These are phyloP conservation scores for Boletus pseudopeckii DNA, from an alignment of 768 basidiomycete genomes.

Conservation along the genomic window DNA sequence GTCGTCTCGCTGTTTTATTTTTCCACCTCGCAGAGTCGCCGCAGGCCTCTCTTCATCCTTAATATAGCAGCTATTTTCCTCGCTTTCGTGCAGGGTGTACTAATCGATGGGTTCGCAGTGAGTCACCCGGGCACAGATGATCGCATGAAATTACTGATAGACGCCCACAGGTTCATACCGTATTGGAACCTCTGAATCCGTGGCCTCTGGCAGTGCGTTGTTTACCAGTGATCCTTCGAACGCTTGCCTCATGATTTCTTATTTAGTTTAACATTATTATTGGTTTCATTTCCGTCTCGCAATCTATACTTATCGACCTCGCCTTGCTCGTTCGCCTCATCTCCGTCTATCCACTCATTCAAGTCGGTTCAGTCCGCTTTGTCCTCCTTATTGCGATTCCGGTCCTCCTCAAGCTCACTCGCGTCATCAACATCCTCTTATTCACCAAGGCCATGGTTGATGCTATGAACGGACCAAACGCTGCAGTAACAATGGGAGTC, in stretches of 20 bases:
- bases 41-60: conserved; percentile 17
- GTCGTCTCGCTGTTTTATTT: conserved; percentile 20
- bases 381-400: conserved; percentile 11
- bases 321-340: conserved; percentile 24
- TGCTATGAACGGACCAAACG: conserved; percentile 10
- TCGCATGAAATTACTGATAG: not conserved
- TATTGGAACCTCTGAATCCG: conserved; percentile 20
- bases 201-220: conserved; percentile 3
- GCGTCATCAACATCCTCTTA: conserved; percentile 20
- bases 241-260: not conserved
- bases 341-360: conserved; percentile 19
- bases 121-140: not conserved
- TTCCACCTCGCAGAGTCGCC: conserved; percentile 16
- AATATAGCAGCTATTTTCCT: conserved; percentile 12
- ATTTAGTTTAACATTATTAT: conserved; percentile 11
- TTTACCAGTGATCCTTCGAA: not conserved
- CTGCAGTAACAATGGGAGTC: not conserved
- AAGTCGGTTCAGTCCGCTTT: conserved; percentile 7
- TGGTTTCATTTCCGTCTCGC: conserved; percentile 13
- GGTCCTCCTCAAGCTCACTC: conserved; percentile 22
- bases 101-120: conserved; percentile 12
- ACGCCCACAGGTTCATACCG: conserved; percentile 17
- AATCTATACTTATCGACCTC: conserved; percentile 24
- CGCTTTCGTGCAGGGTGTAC: conserved; percentile 10
- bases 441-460: conserved; percentile 15